Evolutionary conservation across 768 basidiomycete genomes (phyloP).

Genomic region (Asterophora parasitica): DNA sequence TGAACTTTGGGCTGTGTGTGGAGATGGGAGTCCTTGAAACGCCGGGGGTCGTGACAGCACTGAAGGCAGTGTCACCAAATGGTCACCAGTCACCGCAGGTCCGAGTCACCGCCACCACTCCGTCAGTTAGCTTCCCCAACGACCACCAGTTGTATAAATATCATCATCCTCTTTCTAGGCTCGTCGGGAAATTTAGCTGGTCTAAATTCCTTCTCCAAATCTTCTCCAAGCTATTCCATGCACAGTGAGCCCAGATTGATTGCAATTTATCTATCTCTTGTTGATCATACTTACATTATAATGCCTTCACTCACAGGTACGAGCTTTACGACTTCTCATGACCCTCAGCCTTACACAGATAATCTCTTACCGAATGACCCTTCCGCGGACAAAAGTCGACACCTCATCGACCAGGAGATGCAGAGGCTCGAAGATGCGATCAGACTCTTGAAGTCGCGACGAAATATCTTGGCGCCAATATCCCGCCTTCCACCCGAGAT

Average conservation of each 20-base stretch:
- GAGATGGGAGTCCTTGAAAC: conserved; percentile 9
- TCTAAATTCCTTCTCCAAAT: conserved; percentile 20
- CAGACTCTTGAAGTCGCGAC: conserved; percentile 27
- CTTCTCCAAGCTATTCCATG: conserved; percentile 14
- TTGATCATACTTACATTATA: neutral
- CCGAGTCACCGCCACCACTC: neutral
- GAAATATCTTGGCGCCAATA: conserved; percentile 34
- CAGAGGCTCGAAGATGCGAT: conserved; percentile 27
- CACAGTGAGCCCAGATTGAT: conserved; percentile 4
- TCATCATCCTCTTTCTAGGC: neutral
- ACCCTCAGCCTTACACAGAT: conserved; percentile 9
- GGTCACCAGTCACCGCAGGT: no score
- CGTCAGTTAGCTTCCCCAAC: conserved; percentile 12
- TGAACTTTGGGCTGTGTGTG: conserved; percentile 5
- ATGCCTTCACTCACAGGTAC: conserved; percentile 10
- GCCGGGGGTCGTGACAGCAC: conserved; percentile 4
- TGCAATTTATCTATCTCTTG: neutral
- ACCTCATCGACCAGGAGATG: conserved; percentile 35
- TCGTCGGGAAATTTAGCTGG: conserved; percentile 27
- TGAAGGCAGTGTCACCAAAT: conserved; percentile 2
- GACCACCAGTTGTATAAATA: conserved; percentile 10
- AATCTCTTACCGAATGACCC: conserved; percentile 11
- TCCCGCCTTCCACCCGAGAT: conserved; percentile 39
- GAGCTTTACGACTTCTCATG: conserved; percentile 17
- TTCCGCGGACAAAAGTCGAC: conserved; percentile 19